Conservation (phyloP, 2,329 filamentous ascomycete species). For the Penicillium sp. region DNA sequence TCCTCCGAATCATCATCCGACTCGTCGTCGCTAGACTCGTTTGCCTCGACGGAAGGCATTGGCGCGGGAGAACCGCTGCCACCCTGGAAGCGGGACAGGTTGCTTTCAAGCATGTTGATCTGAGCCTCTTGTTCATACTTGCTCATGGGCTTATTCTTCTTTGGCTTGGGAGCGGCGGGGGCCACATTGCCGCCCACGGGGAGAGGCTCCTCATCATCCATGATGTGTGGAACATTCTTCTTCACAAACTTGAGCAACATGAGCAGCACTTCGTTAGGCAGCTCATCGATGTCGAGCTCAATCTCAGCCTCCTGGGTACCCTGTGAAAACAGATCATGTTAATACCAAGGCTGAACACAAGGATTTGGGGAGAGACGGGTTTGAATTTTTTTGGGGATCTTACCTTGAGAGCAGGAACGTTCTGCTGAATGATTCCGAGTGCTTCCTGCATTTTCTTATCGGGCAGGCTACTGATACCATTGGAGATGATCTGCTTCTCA, state of each 20-base stretch:
- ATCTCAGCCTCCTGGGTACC: conserved; percentile 53
- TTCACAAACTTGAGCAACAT: conserved; percentile 53
- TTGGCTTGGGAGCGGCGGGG: conserved; percentile 48
- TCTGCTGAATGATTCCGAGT: conserved; percentile 86
- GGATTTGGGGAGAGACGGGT: too few species aligned
- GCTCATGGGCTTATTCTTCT: conserved; percentile 58
- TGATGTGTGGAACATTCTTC: conserved; percentile 49
- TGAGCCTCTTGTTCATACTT: conserved; percentile 56
- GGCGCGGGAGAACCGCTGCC: conserved; percentile 48
- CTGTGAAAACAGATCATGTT: conserved; percentile 24
- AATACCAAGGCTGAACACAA: conserved; percentile 5
- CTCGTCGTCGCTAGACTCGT: conserved; percentile 51
- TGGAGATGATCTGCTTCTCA: conserved; percentile 90
- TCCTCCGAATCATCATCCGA: conserved; percentile 53
- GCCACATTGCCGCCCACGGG: conserved; percentile 39
- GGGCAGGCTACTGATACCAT: conserved; percentile 79
- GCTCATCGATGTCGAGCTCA: conserved; percentile 54
- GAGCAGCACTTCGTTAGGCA: conserved; percentile 52
- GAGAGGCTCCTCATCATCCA: conserved; percentile 48
- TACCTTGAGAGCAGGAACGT: conserved; percentile 72
- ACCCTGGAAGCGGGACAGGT: conserved; percentile 51
- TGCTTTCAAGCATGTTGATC: conserved; percentile 53
- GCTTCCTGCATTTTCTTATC: conserved; percentile 77
- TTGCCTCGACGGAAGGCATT: conserved; percentile 48
- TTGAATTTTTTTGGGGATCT: conserved; percentile 23